These are phyloP conservation scores for Trichoderma sp. DNA, from an alignment of 2,329 filamentous ascomycete genomes.

Conservation along the genomic window DNA sequence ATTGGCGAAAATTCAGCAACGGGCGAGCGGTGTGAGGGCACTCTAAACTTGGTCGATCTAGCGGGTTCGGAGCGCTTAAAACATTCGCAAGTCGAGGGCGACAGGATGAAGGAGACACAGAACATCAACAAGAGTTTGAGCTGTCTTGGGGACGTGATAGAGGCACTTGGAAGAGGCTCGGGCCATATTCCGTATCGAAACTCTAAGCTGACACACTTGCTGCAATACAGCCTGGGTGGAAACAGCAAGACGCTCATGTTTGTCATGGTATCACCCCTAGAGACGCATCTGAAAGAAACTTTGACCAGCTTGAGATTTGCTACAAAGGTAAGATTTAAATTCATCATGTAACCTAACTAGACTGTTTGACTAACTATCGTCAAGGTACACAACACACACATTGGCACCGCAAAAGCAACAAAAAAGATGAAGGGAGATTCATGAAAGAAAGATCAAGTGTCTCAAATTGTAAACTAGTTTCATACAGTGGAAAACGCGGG, in stretches of 20 bases:
- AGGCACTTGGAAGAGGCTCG: conserved; percentile 81
- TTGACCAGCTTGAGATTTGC: conserved; percentile 94
- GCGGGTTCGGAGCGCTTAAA: conserved; percentile 91
- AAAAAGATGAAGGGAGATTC: conserved; percentile 56
- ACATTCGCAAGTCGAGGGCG: conserved; percentile 82
- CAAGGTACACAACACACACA: conserved; percentile 84
- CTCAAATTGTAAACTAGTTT: background rate
- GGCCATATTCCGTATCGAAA: conserved; percentile 92
- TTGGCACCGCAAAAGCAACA: conserved; percentile 80
- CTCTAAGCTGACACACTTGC: conserved; percentile 92
- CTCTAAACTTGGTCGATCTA: conserved; percentile 92
- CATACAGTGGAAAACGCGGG: background rate
- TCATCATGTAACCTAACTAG: conserved; percentile 31
- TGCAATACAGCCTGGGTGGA: conserved; percentile 92
- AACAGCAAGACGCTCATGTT: conserved; percentile 99
- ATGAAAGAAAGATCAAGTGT: conserved; percentile 27
- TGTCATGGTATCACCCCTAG: conserved; percentile 93
- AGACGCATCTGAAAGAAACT: conserved; percentile 88
- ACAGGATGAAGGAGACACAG: conserved; percentile 88
- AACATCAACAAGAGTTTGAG: conserved; percentile 96
- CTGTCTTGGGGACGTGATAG: conserved; percentile 92
- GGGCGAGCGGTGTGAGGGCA: conserved; percentile 84
- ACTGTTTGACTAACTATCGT: conserved; percentile 20
- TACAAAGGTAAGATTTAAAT: conserved; percentile 67
- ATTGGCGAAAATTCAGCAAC: conserved; percentile 71